A percentile compares a stretch with the other conserved stretches of the same genome.
Conservation (phyloP, 2,329 filamentous ascomycete genomes). For the Thelonectria olida region DNA sequence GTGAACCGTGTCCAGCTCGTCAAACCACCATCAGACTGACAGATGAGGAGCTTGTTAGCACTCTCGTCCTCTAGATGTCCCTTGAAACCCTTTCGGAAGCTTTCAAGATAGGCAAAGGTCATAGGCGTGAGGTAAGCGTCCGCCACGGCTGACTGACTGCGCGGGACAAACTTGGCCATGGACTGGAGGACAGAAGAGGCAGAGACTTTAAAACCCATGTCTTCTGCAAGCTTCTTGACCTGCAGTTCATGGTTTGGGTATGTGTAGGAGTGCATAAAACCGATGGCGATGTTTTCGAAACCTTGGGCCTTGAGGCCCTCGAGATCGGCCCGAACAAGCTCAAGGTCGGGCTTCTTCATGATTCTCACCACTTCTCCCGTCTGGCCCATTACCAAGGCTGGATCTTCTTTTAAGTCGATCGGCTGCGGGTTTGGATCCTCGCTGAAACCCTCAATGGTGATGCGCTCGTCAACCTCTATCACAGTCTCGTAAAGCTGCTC, state of each 20-base stretch:
- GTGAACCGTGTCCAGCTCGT: conserved; percentile 42
- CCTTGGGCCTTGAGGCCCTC: conserved; percentile 69
- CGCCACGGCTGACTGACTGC: conserved; percentile 53
- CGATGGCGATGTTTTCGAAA: conserved; percentile 62
- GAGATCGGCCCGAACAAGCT: conserved; percentile 64
- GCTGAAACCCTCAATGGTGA: conserved; percentile 78
- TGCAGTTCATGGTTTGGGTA: conserved; percentile 64
- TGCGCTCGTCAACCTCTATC: conserved; percentile 78
- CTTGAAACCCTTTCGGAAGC: conserved; percentile 41
- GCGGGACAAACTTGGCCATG: conserved; percentile 56
- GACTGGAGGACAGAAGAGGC: conserved; percentile 50
- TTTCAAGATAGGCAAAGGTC: conserved; percentile 48
- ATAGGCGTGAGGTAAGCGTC: conserved; percentile 56
- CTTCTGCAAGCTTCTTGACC: conserved; percentile 46
- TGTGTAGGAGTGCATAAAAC: conserved; percentile 76
- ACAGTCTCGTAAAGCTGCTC: conserved; percentile 76
- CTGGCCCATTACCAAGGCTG: conserved; percentile 72
- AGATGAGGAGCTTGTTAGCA: conserved; percentile 43
- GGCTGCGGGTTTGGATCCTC: conserved; percentile 70
- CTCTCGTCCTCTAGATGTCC: conserved; percentile 36
- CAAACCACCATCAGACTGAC: conserved; percentile 40
- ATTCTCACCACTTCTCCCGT: conserved; percentile 76
- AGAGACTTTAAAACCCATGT: conserved; percentile 54
- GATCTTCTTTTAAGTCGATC: conserved; percentile 51
- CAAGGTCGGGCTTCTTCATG: conserved; percentile 65